Evolutionary conservation across 2,329 filamentous ascomycete species (phyloP).

Genomic region (Fusarium buxicola): DNA sequence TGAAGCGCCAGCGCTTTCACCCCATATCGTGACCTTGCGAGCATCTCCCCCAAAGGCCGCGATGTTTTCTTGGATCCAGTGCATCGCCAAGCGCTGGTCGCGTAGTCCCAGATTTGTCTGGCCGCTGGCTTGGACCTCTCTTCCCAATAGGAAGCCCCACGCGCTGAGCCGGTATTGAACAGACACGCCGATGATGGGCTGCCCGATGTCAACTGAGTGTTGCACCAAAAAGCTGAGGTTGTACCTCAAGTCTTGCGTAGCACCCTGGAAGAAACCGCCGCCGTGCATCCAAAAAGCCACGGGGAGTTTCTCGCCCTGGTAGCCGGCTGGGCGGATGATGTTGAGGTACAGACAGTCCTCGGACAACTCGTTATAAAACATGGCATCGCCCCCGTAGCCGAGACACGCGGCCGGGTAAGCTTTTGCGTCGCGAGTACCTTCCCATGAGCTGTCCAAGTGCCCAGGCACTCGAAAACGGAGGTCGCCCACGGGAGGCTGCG

Average conservation of each 20-base stretch:
- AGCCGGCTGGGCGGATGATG: slow-evolving; percentile 23
- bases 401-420: slow-evolving; percentile 32
- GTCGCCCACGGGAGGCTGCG: slow-evolving; percentile 60
- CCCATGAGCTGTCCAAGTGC: slow-evolving; percentile 58
- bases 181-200: slow-evolving; percentile 40
- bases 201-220: slow-evolving; percentile 53
- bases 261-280: slow-evolving; percentile 55
- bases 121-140: slow-evolving; percentile 53
- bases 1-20: slow-evolving; percentile 24
- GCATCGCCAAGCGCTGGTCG: slow-evolving; percentile 60
- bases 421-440: slow-evolving; percentile 54
- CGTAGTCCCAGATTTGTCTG: slow-evolving; percentile 62
- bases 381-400: slow-evolving; percentile 7
- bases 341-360: slow-evolving; percentile 36
- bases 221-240: slow-evolving; percentile 69
- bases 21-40: slow-evolving; percentile 58
- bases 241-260: slow-evolving; percentile 61
- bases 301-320: slow-evolving; percentile 23
- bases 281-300: slow-evolving; percentile 44
- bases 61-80: slow-evolving; percentile 63
- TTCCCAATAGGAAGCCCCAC: slow-evolving; percentile 61
- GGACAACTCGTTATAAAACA: not conserved
- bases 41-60: slow-evolving; percentile 58
- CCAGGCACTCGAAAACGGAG: slow-evolving; percentile 63
- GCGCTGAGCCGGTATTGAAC: slow-evolving; percentile 40